Base-by-base conservation (phyloP, 2,329 filamentous ascomycete species). In the Penicillium hordei region DNA sequence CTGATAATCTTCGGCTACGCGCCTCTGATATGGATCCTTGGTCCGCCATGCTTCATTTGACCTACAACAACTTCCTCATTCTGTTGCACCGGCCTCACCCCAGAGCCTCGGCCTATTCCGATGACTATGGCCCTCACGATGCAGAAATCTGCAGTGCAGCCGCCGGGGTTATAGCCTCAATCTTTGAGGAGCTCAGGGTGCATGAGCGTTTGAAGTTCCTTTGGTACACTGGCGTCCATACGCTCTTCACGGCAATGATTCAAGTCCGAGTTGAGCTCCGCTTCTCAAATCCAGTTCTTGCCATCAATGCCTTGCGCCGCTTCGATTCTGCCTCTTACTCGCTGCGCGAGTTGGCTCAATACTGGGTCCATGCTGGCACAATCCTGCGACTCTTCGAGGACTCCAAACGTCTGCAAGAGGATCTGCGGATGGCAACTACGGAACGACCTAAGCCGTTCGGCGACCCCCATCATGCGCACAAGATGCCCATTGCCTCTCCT, bases 1-100 rank as follows among this genome's bases (percentile, higher is more conserved):
- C 76, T 3, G 75, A 77, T 48, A 73, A 70, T 27, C 61, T 77
- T 40, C 74, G 75, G 31, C 70, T 78, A 23, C 73, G 75, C 38
- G 66, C 75, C 5, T 74, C 75, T 2, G 73, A 76, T 59, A 73
- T 76, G 71, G 74, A 77, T 51, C 70, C 75, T 4, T 78, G 76
- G 76, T 75, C 76, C 31, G 75, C 76, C 19, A 74, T 76, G 71
- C 72, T 78, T 44, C 76, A 78, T 62, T 63, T 78, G 5, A 77
- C 74, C 10, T 79, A 79, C 57, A 78, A 78, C 60, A 79, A 79
- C 58, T 78, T 78, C 53, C 67, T 79, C 12, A 79, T 79, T 52
- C 69, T 79, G 13, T 70, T 79, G 10, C 76, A 79, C 65, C 74
- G 76, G 33, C 76, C 76, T 10, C 76, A 78, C 60, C 76, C 76